A percentile compares a stretch with the other conserved stretches of the same genome.
Conservation (phyloP, 2,329 filamentous ascomycete genomes). For the Corinectria fuckeliana region DNA sequence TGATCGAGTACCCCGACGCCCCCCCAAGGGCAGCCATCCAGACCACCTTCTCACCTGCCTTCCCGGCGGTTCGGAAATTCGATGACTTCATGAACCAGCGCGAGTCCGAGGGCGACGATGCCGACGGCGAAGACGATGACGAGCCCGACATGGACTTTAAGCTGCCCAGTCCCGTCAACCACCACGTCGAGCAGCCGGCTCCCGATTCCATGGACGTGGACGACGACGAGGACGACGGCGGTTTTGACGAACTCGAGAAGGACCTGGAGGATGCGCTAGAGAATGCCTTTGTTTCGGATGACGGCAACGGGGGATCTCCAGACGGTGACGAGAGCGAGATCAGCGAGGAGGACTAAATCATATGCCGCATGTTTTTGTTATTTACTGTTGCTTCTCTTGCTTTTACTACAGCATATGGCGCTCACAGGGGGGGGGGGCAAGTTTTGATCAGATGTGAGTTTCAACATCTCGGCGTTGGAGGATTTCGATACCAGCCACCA, state of each 20-base stretch:
- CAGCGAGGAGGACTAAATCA: conserved; percentile 66
- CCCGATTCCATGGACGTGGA: conserved; percentile 40
- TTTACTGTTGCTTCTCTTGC: background rate
- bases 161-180: conserved; percentile 60
- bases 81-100: conserved; percentile 59
- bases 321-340: conserved; percentile 68
- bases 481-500: conserved; percentile 17
- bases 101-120: conserved; percentile 54
- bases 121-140: conserved; percentile 55
- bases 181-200: conserved; percentile 38
- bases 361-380: background rate
- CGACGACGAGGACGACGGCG: conserved; percentile 40
- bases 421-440: conserved; percentile 5
- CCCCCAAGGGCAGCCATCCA: conserved; percentile 44
- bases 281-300: conserved; percentile 59
- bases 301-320: conserved; percentile 56
- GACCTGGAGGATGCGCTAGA: conserved; percentile 57
- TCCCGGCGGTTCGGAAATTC: conserved; percentile 56
- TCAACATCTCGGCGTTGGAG: conserved; percentile 13
- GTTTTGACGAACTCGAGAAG: conserved; percentile 54
- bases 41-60: conserved; percentile 57
- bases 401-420: conserved; percentile 5
- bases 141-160: conserved; percentile 59
- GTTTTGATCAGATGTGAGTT: conserved; percentile 9
- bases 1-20: conserved; percentile 66